phyloP scores from a whole-genome alignment of 306 rosid species.

The Inga laurina region DNA sequence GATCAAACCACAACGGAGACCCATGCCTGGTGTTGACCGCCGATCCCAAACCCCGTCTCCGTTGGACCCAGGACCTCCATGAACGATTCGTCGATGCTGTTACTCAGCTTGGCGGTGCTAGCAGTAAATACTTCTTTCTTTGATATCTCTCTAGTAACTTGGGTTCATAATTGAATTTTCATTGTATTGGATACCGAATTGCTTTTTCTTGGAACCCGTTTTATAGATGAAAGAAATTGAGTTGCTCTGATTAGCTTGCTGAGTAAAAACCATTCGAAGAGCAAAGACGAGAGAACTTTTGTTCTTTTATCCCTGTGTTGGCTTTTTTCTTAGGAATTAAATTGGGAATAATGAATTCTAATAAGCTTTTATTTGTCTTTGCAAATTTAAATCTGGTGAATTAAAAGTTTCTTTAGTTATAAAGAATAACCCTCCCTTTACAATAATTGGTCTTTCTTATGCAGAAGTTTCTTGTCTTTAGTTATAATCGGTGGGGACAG shows the following conservation, averaged over 20 bases:
- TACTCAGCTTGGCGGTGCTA: slow-evolving; percentile 91
- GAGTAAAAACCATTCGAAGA: neutral
- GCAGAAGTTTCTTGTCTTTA: neutral
- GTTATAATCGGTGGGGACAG: neutral
- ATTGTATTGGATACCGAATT: neutral
- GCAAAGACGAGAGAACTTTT: slow-evolving; percentile 12
- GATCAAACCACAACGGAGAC: slow-evolving; percentile 57
- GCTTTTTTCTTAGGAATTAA: neutral
- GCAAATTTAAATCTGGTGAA: neutral
- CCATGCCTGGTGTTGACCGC: slow-evolving; percentile 93
- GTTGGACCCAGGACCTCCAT: slow-evolving; percentile 97
- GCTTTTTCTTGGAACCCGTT: neutral
- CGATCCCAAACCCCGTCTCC: slow-evolving; percentile 99
- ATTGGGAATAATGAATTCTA: neutral
- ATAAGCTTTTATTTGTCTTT: neutral
- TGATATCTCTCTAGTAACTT: neutral
- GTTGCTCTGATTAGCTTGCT: neutral
- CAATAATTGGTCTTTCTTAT: slow-evolving; percentile 6
- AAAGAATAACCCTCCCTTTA: neutral
- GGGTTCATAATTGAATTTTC: neutral
- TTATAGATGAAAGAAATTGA: neutral
- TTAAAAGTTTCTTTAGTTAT: neutral
- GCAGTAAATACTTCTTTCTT: slow-evolving; percentile 49
- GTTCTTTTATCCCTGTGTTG: neutral
- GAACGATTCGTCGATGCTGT: slow-evolving; percentile 96